These are phyloP conservation scores for Lobosporangium transversale DNA, from an alignment of 192 early-diverging fungal species.

Conservation along the genomic window DNA sequence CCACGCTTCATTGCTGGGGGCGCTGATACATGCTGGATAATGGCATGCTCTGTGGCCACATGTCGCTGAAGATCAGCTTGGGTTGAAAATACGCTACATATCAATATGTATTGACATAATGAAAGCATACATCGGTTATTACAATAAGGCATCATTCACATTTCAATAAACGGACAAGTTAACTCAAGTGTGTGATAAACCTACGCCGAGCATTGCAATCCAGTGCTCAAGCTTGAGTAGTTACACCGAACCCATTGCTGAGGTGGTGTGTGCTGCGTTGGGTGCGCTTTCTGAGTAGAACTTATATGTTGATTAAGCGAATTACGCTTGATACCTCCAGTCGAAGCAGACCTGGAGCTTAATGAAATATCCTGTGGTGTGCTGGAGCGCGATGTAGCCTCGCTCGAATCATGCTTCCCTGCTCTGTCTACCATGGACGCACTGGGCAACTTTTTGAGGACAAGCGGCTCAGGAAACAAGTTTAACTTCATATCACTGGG, in stretches of 20 bases:
- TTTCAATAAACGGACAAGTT: too few relatives aligned
- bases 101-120: neutral
- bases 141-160: too few relatives aligned
- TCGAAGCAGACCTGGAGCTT: neutral
- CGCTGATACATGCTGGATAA: conserved; percentile 19
- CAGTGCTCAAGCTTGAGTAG: conserved; percentile 39
- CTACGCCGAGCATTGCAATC: conserved; percentile 45
- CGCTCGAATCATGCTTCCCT: conserved; percentile 30
- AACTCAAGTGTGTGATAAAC: too few relatives aligned
- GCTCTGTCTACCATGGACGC: conserved; percentile 50
- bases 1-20: conserved; percentile 52
- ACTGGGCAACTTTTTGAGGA: conserved; percentile 47
- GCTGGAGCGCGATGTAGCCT: conserved; percentile 25
- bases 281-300: conserved; percentile 16
- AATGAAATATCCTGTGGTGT: conserved; percentile 18
- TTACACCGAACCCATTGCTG: conserved; percentile 46
- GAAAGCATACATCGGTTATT: too few relatives aligned
- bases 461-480: conserved; percentile 30
- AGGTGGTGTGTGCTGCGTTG: conserved; percentile 10
- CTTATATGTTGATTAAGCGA: conserved; percentile 33
- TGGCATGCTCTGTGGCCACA: conserved; percentile 40
- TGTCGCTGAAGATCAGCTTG: conserved; percentile 41
- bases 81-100: conserved; percentile 25
- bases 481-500: conserved; percentile 52
- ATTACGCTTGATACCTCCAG: conserved; percentile 15